Evolutionary conservation across 2,329 filamentous ascomycete species (phyloP).

Genomic region (Tolypocladium tundrense): DNA sequence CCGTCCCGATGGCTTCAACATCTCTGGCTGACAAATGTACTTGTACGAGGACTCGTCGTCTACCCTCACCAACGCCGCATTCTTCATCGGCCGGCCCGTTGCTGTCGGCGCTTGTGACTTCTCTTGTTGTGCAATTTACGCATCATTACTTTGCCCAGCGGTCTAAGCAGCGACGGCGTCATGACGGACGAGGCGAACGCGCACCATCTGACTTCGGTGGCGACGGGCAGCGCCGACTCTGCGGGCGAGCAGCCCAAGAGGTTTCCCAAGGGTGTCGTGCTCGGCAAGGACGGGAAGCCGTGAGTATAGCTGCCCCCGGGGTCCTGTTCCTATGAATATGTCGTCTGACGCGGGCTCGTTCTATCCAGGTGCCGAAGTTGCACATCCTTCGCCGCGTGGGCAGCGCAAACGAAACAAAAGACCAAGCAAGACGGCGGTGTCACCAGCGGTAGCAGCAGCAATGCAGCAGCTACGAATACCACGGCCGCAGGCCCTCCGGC

Average conservation of each 20-base stretch:
- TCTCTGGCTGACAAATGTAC: neutral
- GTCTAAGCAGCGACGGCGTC: neutral
- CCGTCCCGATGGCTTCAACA: neutral
- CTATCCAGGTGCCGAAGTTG: conserved; percentile 21
- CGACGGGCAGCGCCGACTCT: conserved; percentile 9
- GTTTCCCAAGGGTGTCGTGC: conserved; percentile 60
- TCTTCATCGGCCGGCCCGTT: neutral
- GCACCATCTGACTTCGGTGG: conserved; percentile 11
- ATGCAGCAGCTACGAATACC: conserved; percentile 17
- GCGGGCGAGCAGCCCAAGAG: conserved; percentile 33
- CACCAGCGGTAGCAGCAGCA: conserved; percentile 6
- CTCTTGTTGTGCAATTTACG: too few species aligned
- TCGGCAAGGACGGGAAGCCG: conserved; percentile 79
- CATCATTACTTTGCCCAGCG: neutral
- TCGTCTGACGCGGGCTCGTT: neutral
- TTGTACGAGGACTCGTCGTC: neutral
- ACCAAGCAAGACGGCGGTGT: conserved; percentile 5
- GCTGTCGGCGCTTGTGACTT: neutral
- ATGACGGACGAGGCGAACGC: conserved; percentile 30
- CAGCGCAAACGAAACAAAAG: conserved; percentile 17
- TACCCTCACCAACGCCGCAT: neutral
- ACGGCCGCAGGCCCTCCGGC: conserved; percentile 29
- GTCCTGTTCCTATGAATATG: neutral
- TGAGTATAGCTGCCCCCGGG: conserved; percentile 31
- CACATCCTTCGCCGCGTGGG: conserved; percentile 20